A percentile compares a stretch with the other conserved stretches of the same genome.
phyloP scores from a whole-genome alignment of 768 basidiomycete genomes.

The Rhodotorula paludigena region DNA sequence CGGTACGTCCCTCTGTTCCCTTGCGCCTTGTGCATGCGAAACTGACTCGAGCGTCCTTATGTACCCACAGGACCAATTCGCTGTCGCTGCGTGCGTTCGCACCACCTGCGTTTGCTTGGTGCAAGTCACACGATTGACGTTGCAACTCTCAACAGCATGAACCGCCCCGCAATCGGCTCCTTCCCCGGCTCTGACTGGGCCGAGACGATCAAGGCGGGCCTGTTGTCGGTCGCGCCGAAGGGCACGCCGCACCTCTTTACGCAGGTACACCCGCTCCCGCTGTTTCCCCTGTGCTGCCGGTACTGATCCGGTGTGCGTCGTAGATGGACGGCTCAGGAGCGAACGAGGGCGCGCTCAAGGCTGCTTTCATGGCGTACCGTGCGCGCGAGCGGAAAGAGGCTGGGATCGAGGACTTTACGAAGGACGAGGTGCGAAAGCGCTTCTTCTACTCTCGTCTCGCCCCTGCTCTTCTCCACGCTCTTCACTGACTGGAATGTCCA shows the following conservation, averaged over 20 bases:
- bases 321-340: slow-evolving; percentile 37
- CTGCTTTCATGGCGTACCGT: slow-evolving; percentile 48
- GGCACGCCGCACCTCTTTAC: slow-evolving; percentile 49
- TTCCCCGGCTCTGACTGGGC: slow-evolving; percentile 48
- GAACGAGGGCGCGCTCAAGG: slow-evolving; percentile 49
- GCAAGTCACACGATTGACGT: no score
- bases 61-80: slow-evolving; percentile 46
- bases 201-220: slow-evolving; percentile 44
- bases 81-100: slow-evolving; percentile 41
- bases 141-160: slow-evolving; percentile 34
- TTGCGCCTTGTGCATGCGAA: no score
- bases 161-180: slow-evolving; percentile 49
- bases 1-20: slow-evolving; percentile 38
- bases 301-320: neutral
- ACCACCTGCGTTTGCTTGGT: no score
- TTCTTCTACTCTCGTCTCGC: neutral
- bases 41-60: neutral
- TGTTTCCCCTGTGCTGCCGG: neutral
- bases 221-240: slow-evolving; percentile 49
- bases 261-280: slow-evolving; percentile 6
- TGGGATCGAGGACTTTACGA: slow-evolving; percentile 41
- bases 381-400: slow-evolving; percentile 44
- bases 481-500: neutral
- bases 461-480: neutral
- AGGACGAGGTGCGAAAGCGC: slow-evolving; percentile 43